A percentile compares a stretch with the other conserved stretches of the same genome.
Evolutionary conservation across 2,329 filamentous ascomycete species (phyloP).

Genomic region (Paecilomyces fulvus): DNA sequence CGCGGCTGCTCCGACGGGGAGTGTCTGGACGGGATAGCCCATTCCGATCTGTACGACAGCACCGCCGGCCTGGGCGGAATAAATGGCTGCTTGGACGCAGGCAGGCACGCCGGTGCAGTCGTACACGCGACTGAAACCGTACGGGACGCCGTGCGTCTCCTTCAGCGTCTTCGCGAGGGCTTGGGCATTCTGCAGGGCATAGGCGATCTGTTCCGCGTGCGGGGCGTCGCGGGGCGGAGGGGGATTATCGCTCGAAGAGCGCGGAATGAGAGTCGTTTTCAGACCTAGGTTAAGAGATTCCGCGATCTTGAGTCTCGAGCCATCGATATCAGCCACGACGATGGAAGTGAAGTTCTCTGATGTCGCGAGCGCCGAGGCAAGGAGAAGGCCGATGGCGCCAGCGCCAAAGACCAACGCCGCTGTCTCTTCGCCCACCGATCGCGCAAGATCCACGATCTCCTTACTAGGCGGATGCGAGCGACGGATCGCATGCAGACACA

Average conservation of each 20-base stretch:
- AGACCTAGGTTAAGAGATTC: conserved; percentile 26
- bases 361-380: conserved; percentile 49
- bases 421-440: conserved; percentile 31
- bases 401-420: conserved; percentile 53
- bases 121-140: conserved; percentile 37
- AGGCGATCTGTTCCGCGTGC: conserved; percentile 23
- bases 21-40: conserved; percentile 47
- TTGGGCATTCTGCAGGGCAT: conserved; percentile 28
- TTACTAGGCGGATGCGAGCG: conserved; percentile 42
- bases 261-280: conserved; percentile 30
- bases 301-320: conserved; percentile 48
- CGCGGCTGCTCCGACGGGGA: conserved; percentile 47
- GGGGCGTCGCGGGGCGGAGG: conserved; percentile 23
- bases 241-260: conserved; percentile 13
- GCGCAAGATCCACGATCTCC: conserved; percentile 29
- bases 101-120: conserved; percentile 39
- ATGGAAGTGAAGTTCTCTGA: conserved; percentile 47
- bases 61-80: conserved; percentile 40
- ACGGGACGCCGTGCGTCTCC: conserved; percentile 13
- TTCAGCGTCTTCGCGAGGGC: conserved; percentile 25
- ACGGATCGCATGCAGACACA: conserved; percentile 52
- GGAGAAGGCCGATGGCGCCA: conserved; percentile 52
- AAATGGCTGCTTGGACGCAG: conserved; percentile 39
- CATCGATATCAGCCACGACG: conserved; percentile 54
- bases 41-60: conserved; percentile 49